Conservation (phyloP, 164 flowering plant species). For the Santalum album region DNA sequence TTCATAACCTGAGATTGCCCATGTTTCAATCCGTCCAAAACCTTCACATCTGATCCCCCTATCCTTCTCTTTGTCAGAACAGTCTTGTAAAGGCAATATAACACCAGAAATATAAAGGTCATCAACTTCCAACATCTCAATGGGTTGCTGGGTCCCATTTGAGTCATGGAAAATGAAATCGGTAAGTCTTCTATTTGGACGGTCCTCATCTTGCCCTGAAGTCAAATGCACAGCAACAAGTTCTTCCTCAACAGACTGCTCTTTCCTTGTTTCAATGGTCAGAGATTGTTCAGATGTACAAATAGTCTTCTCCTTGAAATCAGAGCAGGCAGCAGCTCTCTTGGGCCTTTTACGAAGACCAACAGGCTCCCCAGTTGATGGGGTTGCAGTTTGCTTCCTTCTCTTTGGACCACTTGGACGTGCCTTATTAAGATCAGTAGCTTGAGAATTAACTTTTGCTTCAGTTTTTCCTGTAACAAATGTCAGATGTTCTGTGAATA, state of each 20-base stretch:
- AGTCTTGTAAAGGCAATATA: constrained; percentile 49
- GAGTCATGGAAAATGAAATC: constrained; percentile 64
- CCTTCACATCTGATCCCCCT: constrained; percentile 68
- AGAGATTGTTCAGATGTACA: constrained; percentile 29
- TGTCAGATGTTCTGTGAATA: not conserved
- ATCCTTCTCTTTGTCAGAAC: constrained; percentile 38
- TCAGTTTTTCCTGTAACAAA: not conserved
- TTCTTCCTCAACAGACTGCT: constrained; percentile 51
- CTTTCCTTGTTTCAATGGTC: constrained; percentile 35
- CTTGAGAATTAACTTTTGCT: not conserved
- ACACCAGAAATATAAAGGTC: constrained; percentile 60
- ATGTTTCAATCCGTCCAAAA: constrained; percentile 77
- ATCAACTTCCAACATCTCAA: constrained; percentile 68
- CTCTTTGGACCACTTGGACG: not conserved
- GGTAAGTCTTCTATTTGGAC: constrained; percentile 55
- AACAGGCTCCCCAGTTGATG: constrained; percentile 9
- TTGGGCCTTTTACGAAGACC: constrained; percentile 47
- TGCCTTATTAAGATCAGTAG: not conserved
- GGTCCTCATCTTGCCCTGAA: constrained; percentile 33
- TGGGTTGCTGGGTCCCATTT: constrained; percentile 45
- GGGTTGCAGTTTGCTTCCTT: constrained; percentile 18
- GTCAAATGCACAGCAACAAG: constrained; percentile 49
- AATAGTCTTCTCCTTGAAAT: constrained; percentile 59
- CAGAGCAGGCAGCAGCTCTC: constrained; percentile 66
- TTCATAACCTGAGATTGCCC: constrained; percentile 92